Evolutionary conservation across 2,329 filamentous ascomycete genomes (phyloP), one percentile per base, ranked within the genome.

Genomic region (Alternaria solani): DNA sequence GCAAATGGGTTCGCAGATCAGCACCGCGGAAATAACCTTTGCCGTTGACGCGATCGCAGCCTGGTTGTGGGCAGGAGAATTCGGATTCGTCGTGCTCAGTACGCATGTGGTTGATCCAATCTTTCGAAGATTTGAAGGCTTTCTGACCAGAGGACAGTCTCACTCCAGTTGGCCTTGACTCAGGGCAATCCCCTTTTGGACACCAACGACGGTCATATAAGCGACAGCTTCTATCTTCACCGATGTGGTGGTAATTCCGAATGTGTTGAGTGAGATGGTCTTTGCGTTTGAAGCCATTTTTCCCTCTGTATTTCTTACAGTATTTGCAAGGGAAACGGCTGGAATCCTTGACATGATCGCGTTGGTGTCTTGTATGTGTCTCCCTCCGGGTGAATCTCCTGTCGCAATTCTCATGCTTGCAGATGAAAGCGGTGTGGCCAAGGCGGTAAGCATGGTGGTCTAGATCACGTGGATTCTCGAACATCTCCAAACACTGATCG

Each of bases 221-320:
- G 14, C 0, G 0, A 16, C 1, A 7, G 3, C 5, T 0, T 2
- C 14, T 1, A 18, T 11, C 25, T 7, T 57, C 39, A 5, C 6
- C 41, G 9, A 57, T 57, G 9, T 57, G 55, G 9, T 57, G 55
- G 18, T 57, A 57, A 4, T 26, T 53, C 1, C 55, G 32, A 6
- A 57, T 1, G 7, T 57, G 55, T 6, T 53, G 55, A 4, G 25
- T 52, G 14, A 57, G 55, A 12, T 57, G 55, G 1, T 57, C 47
- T 14, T 12, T 57, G 9, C 48, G 47, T 8, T 39, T 53, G 41
- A 57, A 57, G 2, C 9, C 55, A 0, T 28, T 52, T 26, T 20
- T n/a, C 32, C 55, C 47, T 25, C n/a, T 25, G 25, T 57, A 46
- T 7, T 41, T 57, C 48, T 7, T 52, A 28, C 47, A 57, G 7